Evolutionary conservation across 768 basidiomycete genomes (phyloP), one percentile per base, ranked within the genome.

Genomic region (Trametopsis cervina): DNA sequence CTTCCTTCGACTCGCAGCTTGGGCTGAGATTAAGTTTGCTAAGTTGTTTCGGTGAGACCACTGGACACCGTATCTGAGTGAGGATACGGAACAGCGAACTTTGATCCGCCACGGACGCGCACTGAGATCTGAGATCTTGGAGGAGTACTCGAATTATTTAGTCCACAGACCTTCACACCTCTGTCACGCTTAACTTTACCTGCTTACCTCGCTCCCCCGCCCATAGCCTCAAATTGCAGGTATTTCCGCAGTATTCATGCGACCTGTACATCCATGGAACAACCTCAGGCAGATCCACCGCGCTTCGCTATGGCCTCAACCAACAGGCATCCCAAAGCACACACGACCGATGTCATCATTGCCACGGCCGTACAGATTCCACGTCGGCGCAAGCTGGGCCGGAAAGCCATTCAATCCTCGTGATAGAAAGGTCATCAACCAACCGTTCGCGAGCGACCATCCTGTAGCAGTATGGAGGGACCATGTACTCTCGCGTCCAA

Each of bases 351-450:
- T 55, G 37, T 63, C 63, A 5, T 56, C 58, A 1, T 47, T 62
- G 21, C 63, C 70, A 13, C 69, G 70, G 17, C 74, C 85, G 4
- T 91, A 82, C 60, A 78, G 67, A 26, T 89, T 92, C 62, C 80
- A 89, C 57, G 70, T 89, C 29, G 88, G 84, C 44, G 75, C 77
- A 13, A 84, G 85, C 63, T 92, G 86, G 83, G 80, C 80, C 23
- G 81, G 80, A 36, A 91, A 91, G 61, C 79, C 85, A 15, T 62
- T 70, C 9, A 55, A 57, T 54, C 71, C 65, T 51, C 69, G 53
- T 46, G 53, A 33, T 4, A 56, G 55, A 37, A 61, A 60, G 40
- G 51, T 59, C 47, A 63, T 66, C 69, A 52, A 58, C 66, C 27
- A 51, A 17, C 80, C 83, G 0, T 89, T 89, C 57, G 66, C 79